Evolutionary conservation across 805 yeast genomes (phyloP), one percentile per base, ranked within the genome.

Genomic region (Ogataea paraovalis): DNA sequence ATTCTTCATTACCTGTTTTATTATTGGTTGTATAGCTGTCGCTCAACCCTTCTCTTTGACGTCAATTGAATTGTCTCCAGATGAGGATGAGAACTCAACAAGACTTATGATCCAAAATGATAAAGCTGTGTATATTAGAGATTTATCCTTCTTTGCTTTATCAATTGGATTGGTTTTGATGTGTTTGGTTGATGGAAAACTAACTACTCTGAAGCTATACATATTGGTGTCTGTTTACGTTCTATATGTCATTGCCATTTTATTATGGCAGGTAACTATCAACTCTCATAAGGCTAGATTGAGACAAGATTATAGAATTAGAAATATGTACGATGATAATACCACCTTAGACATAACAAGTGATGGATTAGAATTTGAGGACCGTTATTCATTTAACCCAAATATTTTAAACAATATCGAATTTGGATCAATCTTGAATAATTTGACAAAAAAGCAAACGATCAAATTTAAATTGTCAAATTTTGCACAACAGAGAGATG

Each of bases 1-100:
- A 0, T 79, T 86, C 40, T 90, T 94, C 59, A 80, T 91, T 16
- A 74, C 86, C 2, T 80, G 92, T 1, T 84, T 88, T 12, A 87
- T 92, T 0, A 73, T 87, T 21, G 98, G 98, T 0, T 64, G 80
- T 0, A 85, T 92, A 78, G 84, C 87, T 0, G 62, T 90, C 0
- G 63, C 82, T 1, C 73, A 76, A 33, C 91, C 96, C 0, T 82
- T 83, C 51, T 69, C 75, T 40, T 80, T 88, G 21, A 44, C 61
- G 7, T 56, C 60, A 7, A 34, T 25, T 2, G n/a, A 41, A 13
- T 13, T 33, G 10, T 16, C 45, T 6, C 32, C 23, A 32, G 43
- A 43, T n/a, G 34, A 22, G 19, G 50, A 45, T 20, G 51, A 38
- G 25, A 50, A 49, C 13, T 28, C 40, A 25, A 25, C 47, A 12